Evolutionary conservation across 2,329 filamentous ascomycete species (phyloP).

Genomic region (Alternaria sp.): DNA sequence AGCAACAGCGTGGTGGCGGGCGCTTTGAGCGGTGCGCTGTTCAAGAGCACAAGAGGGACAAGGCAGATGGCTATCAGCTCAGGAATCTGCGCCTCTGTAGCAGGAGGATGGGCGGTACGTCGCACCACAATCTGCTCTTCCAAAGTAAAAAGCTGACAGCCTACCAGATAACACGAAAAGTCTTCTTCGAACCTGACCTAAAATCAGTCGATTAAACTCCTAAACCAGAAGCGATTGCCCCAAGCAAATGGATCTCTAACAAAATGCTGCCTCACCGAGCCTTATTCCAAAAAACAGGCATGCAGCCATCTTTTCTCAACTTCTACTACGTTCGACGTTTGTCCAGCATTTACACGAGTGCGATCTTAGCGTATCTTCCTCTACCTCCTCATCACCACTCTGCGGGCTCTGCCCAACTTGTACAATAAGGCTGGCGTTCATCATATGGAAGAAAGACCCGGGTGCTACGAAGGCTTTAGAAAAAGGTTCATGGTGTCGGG

Average conservation of each 20-base stretch:
- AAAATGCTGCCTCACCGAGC: background rate
- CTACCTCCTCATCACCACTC: constrained; percentile 26
- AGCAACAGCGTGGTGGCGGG: constrained; percentile 89
- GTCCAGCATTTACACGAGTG: constrained; percentile 21
- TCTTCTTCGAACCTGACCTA: constrained; percentile 38
- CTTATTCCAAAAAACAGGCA: background rate
- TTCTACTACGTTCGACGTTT: constrained; percentile 21
- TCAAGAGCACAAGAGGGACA: constrained; percentile 92
- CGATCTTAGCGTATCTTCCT: constrained; percentile 19
- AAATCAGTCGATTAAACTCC: constrained; percentile 9
- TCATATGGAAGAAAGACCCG: constrained; percentile 8
- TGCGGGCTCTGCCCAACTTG: constrained; percentile 22
- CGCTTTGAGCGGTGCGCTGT: constrained; percentile 87
- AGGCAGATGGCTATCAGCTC: constrained; percentile 95
- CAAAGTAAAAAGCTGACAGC: background rate
- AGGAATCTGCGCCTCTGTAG: constrained; percentile 84
- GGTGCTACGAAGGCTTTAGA: constrained; percentile 1
- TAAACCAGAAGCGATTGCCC: background rate
- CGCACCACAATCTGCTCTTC: background rate
- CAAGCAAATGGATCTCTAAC: background rate
- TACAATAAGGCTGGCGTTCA: constrained; percentile 29
- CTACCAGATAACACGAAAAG: constrained; percentile 36
- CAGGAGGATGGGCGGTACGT: constrained; percentile 84
- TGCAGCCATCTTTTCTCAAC: constrained; percentile 5
- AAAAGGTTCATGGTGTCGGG: constrained; percentile 13